Evolutionary conservation across 352 stramenopile genomes (phyloP).

Genomic region (Globisporangium canariense): DNA sequence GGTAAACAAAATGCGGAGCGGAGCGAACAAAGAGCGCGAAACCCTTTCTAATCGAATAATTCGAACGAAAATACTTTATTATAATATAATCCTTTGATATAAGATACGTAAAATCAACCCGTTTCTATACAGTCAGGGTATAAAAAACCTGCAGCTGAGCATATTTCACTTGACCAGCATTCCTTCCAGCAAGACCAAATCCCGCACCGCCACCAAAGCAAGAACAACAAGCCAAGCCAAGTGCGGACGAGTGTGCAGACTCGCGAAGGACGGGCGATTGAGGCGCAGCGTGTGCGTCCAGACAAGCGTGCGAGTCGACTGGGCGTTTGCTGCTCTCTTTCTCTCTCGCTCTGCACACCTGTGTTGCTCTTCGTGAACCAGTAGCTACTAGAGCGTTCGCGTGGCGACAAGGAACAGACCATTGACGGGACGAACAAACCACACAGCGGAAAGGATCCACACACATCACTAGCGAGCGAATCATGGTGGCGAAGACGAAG

Average conservation of each 20-base stretch:
- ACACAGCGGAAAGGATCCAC: not conserved
- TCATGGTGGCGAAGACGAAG: conserved; percentile 28
- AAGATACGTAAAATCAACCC: not conserved
- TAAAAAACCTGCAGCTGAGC: not conserved
- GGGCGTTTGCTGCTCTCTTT: not conserved
- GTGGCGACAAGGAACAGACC: not conserved
- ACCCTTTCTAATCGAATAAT: not conserved
- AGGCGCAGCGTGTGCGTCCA: too few species aligned
- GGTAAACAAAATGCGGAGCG: not conserved
- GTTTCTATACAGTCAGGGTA: not conserved
- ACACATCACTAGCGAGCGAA: not conserved
- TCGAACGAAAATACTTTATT: not conserved
- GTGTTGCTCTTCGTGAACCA: not conserved
- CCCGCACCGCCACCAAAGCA: too few species aligned
- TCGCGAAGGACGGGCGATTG: too few species aligned
- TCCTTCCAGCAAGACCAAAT: too few species aligned
- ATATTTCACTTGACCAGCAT: not conserved
- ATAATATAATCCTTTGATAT: not conserved
- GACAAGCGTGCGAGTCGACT: too few species aligned
- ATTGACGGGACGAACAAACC: not conserved
- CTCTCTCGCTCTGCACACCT: not conserved
- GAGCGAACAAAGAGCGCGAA: not conserved
- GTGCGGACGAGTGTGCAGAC: too few species aligned
- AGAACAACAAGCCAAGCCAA: too few species aligned
- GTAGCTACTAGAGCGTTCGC: not conserved